These are phyloP conservation scores for Ogataea wickerhamii DNA, from an alignment of 805 yeast genomes.

Conservation along the genomic window DNA sequence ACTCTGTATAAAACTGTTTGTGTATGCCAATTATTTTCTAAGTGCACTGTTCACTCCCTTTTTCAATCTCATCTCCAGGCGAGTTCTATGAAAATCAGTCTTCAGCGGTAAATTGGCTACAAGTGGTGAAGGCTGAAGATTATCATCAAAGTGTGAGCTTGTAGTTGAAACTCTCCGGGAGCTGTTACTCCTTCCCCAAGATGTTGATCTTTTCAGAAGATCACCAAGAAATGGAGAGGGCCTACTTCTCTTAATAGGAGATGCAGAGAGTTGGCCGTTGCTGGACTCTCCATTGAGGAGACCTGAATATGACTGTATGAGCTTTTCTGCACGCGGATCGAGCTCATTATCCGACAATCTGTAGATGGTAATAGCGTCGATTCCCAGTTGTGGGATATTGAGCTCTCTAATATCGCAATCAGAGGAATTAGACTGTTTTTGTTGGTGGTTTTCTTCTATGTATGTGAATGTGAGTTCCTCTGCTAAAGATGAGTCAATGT, in stretches of 20 bases:
- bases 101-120: background rate
- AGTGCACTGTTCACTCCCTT: slow-evolving; percentile 40
- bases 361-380: slow-evolving; percentile 21
- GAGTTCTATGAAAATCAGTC: slow-evolving; percentile 42
- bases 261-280: slow-evolving; percentile 17
- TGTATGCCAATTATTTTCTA: slow-evolving; percentile 18
- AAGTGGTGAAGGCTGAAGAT: background rate
- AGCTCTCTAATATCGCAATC: slow-evolving; percentile 5
- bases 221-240: slow-evolving; percentile 11
- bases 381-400: slow-evolving; percentile 13
- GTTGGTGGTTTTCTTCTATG: slow-evolving; percentile 22
- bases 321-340: slow-evolving; percentile 10
- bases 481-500: slow-evolving; percentile 3
- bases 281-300: slow-evolving; percentile 17
- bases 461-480: slow-evolving; percentile 22
- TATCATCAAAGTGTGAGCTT: too few species aligned
- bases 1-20: slow-evolving; percentile 1
- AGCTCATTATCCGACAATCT: slow-evolving; percentile 13
- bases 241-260: slow-evolving; percentile 12
- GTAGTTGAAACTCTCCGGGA: too few species aligned
- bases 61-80: slow-evolving; percentile 47
- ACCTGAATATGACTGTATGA: slow-evolving; percentile 21
- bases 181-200: slow-evolving; percentile 6
- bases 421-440: slow-evolving; percentile 11
- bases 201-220: slow-evolving; percentile 13